Evolutionary conservation across 2,329 filamentous ascomycete species (phyloP), one percentile per base, ranked within the genome.

Genomic region (Aspergillus latus): DNA sequence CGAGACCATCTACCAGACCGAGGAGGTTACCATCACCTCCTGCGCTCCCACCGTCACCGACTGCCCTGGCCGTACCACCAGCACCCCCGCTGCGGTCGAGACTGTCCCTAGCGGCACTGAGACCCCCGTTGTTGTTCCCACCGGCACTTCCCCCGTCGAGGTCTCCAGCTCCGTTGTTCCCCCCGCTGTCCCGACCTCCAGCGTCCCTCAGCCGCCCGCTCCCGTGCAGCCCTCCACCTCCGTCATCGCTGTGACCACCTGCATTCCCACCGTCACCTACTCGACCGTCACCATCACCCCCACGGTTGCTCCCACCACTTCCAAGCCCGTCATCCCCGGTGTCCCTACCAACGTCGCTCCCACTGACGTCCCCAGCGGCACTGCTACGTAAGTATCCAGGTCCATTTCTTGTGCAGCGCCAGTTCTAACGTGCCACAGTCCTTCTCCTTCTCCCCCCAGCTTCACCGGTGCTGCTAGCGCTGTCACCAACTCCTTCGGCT

Each of bases 1-100:
- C 58, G 54, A 69, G 64, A 79, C 82, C 68, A 75, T 85, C 75
- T 84, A 82, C 80, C 74, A 76, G 69, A 84, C 82, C 63, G 78
- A 84, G 69, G 77, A 80, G 69, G 76, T 83, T 64, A 87, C 84
- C 74, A 76, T 87, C 80, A 86, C 82, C 73, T 84, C 81, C 52
- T 86, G 84, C 79, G 79, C 74, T 57, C 76, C 83, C 49, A 78
- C 79, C 59, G 83, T 87, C 68, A 81, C 82, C 72, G 68, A 88
- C 83, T 88, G 86, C 73, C 73, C 74, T 45, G 72, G 65, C 39
- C 44, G 29, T 50, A 64, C 61, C 57, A 62, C 67, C 59, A 63
- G 62, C 56, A 60, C 68, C 58, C 56, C 60, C 55, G 7, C 46
- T 51, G 15, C 54, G 48, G 50, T 34, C 47, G 48, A 47, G 32